Conservation (phyloP, 2,329 filamentous ascomycete genomes). For the Sclerotinia sclerotiorum region DNA sequence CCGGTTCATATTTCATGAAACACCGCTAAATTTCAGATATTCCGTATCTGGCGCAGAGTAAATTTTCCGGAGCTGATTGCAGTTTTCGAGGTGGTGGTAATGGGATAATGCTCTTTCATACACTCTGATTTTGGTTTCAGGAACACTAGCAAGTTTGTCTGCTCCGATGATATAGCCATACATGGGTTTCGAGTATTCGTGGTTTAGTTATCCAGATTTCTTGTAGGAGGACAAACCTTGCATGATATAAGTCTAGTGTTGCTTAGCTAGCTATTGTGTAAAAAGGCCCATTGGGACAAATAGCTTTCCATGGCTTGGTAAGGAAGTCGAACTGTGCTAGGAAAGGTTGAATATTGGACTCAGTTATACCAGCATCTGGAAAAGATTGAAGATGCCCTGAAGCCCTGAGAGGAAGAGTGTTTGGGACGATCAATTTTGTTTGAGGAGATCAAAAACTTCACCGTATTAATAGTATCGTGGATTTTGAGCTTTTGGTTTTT, state of each 20-base stretch:
- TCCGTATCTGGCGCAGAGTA: background rate
- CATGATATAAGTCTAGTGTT: background rate
- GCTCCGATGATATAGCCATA: background rate
- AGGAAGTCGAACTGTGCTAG: background rate
- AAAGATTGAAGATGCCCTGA: background rate
- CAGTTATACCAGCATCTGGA: background rate
- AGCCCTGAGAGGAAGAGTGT: background rate
- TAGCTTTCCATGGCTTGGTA: background rate
- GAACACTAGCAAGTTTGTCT: background rate
- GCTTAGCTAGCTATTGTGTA: background rate
- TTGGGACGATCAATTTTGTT: background rate
- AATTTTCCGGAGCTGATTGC: background rate
- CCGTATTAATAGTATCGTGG: background rate
- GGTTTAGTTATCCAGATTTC: background rate
- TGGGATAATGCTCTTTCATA: background rate
- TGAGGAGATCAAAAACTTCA: background rate
- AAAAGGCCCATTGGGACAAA: background rate
- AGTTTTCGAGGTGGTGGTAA: background rate
- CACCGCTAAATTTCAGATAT: background rate
- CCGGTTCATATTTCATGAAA: background rate
- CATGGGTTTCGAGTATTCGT: background rate
- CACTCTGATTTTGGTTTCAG: background rate
- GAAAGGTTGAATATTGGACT: background rate
- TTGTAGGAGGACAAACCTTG: background rate
- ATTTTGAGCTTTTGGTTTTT: background rate